Evolutionary conservation across 108 stramenopile genomes (phyloP).

Genomic region (Skeletonema marinoi): DNA sequence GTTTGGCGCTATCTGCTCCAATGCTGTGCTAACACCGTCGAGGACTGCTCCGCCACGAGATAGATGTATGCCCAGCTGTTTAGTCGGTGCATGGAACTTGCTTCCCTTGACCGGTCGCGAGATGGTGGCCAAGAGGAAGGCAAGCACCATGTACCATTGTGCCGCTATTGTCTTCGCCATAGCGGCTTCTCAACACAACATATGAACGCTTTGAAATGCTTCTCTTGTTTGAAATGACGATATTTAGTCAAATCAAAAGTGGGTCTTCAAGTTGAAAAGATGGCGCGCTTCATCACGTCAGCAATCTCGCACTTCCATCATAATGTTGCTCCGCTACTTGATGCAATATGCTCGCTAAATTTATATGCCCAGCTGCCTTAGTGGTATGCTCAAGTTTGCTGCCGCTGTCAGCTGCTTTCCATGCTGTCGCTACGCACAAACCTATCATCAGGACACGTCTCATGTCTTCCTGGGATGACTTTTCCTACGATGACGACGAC

Average conservation of each 20-base stretch:
- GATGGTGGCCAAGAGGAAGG: background rate
- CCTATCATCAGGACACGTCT: background rate
- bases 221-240: no score
- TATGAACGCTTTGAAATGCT: background rate
- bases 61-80: background rate
- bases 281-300: no score
- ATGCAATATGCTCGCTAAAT: background rate
- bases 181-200: background rate
- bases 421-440: background rate
- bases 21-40: background rate
- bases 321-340: no score
- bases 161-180: background rate
- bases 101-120: background rate
- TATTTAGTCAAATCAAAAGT: no score
- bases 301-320: no score
- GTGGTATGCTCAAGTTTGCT: background rate
- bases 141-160: background rate
- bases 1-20: background rate
- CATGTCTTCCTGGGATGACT: constrained; percentile 42
- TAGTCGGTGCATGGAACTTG: background rate
- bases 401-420: background rate
- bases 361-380: background rate
- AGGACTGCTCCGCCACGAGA: background rate
- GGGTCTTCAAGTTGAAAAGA: no score
- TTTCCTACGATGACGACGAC: constrained; percentile 70